Percentiles rank a stretch among this genome's conserved stretches.
These are phyloP conservation scores for Ogataea paradorogensis DNA, from an alignment of 805 yeast genomes.

Conservation along the genomic window DNA sequence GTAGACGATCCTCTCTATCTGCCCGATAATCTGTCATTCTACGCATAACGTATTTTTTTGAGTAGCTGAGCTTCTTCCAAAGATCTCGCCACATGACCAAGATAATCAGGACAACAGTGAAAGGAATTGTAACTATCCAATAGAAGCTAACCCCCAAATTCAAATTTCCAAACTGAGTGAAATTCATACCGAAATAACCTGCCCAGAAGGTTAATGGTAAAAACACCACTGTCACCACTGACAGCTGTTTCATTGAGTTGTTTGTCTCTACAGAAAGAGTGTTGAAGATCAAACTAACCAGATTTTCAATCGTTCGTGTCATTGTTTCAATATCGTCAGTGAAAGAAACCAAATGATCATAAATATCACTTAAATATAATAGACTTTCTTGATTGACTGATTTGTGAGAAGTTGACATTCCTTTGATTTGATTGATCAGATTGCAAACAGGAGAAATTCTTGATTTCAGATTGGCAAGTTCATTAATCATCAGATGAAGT, in stretches of 20 bases:
- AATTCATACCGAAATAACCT: constrained; percentile 61
- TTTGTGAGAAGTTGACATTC: constrained; percentile 29
- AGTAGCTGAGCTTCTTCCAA: constrained; percentile 5
- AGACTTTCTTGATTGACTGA: constrained; percentile 42
- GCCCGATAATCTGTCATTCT: constrained; percentile 6
- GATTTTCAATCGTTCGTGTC: constrained; percentile 49
- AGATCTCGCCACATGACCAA: constrained; percentile 35
- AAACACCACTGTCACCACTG: constrained; percentile 56
- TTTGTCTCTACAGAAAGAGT: constrained; percentile 55
- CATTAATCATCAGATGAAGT: constrained; percentile 52
- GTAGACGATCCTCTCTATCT: constrained; percentile 4
- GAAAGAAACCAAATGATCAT: constrained; percentile 51
- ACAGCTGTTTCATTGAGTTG: constrained; percentile 51
- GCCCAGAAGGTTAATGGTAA: constrained; percentile 59
- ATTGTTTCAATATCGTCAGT: constrained; percentile 54
- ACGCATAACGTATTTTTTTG: constrained; percentile 8
- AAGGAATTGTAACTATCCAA: constrained; percentile 47
- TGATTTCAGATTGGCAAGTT: constrained; percentile 45
- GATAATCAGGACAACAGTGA: constrained; percentile 35
- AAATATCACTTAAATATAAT: constrained; percentile 52
- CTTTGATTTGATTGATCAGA: constrained; percentile 44
- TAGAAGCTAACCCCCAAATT: constrained; percentile 39
- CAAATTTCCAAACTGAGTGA: constrained; percentile 40
- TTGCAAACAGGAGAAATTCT: constrained; percentile 47
- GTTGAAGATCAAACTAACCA: constrained; percentile 52